Evolutionary conservation across 176 grass and related monocot genomes (phyloP).

Genomic region (Rhynchospora pubera): DNA sequence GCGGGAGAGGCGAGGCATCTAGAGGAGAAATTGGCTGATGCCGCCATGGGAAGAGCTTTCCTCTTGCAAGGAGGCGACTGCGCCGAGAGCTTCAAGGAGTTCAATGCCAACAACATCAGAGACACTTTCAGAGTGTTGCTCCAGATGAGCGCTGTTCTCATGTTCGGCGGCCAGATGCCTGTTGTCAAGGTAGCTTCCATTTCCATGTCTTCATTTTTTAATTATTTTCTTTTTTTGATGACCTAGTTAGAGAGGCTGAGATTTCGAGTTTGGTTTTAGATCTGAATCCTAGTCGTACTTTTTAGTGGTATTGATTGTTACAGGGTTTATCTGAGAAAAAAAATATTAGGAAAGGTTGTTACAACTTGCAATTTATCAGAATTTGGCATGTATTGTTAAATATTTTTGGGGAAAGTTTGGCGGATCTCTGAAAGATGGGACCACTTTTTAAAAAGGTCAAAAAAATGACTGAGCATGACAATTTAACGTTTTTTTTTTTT

Average conservation of each 20-base stretch:
- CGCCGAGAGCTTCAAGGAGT: constrained; percentile 99
- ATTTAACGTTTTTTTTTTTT: neutral
- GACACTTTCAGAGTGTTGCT: constrained; percentile 96
- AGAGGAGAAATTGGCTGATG: constrained; percentile 80
- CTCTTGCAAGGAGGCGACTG: constrained; percentile 91
- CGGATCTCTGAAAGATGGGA: neutral
- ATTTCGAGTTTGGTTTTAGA: constrained; percentile 9
- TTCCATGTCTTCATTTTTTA: neutral
- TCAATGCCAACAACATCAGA: constrained; percentile 92
- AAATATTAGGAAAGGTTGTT: neutral
- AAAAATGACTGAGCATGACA: neutral
- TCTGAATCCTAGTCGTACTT: constrained; percentile 13
- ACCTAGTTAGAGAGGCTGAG: neutral
- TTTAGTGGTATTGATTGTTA: neutral
- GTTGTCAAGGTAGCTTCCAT: constrained; percentile 61
- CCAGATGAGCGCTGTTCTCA: constrained; percentile 96
- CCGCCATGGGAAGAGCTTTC: constrained; percentile 81
- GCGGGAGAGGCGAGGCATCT: constrained; percentile 82
- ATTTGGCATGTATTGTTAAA: neutral
- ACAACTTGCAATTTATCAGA: neutral
- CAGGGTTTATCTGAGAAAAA: neutral
- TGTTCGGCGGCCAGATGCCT: constrained; percentile 95
- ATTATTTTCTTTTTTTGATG: constrained; percentile 7
- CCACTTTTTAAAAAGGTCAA: neutral
- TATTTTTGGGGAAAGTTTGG: neutral